These are phyloP conservation scores for Fusarium vanettenii DNA, from an alignment of 2,329 filamentous ascomycete genomes.

Conservation along the genomic window DNA sequence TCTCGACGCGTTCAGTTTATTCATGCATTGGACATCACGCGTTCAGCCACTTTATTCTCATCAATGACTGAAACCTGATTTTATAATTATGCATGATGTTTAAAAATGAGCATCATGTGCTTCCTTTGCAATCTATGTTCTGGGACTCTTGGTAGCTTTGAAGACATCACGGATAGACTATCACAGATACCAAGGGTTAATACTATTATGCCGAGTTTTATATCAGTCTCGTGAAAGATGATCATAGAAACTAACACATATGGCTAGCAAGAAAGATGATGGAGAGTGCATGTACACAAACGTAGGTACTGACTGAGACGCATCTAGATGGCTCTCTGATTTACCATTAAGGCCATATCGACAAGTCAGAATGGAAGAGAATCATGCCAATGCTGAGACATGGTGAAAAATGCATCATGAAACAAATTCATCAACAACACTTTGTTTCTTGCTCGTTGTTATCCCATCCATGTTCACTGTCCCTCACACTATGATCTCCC, in stretches of 20 bases:
- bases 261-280: neutral
- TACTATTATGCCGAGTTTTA: neutral
- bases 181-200: neutral
- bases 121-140: neutral
- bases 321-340: neutral
- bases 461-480: neutral
- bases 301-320: neutral
- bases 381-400: neutral
- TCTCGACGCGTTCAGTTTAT: neutral
- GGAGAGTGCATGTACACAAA: neutral
- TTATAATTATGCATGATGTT: neutral
- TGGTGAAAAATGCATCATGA: neutral
- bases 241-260: neutral
- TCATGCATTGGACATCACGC: slow-evolving; percentile 8
- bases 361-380: neutral
- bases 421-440: neutral
- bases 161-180: neutral
- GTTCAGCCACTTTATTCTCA: neutral
- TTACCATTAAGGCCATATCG: neutral
- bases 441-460: neutral
- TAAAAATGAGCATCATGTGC: no score
- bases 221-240: neutral
- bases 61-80: neutral
- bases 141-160: neutral
- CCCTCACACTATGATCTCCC: neutral